phyloP scores from a whole-genome alignment of 2,329 filamentous ascomycete species.

The Neospermospora avenae region DNA sequence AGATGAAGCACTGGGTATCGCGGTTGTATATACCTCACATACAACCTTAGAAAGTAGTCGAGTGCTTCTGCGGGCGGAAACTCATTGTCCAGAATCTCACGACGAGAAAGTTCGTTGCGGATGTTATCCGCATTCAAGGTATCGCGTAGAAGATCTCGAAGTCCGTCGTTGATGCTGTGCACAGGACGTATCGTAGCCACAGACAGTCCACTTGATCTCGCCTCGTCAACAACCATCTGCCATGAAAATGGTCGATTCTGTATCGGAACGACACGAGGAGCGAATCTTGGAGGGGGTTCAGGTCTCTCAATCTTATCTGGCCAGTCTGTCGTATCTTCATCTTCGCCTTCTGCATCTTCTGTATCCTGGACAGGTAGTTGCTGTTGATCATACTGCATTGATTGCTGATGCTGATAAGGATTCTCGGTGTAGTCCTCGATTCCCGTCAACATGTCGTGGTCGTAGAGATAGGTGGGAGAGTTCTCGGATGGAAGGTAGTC shows the following conservation, averaged over 20 bases:
- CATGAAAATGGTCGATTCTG: slow-evolving; percentile 27
- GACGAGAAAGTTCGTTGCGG: slow-evolving; percentile 20
- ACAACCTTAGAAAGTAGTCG: slow-evolving; percentile 32
- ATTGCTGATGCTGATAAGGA: slow-evolving; percentile 23
- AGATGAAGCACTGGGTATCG: slow-evolving; percentile 30
- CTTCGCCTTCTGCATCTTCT: slow-evolving; percentile 27
- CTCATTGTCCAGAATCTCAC: slow-evolving; percentile 26
- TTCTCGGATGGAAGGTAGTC: slow-evolving; percentile 24
- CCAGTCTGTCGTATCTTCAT: slow-evolving; percentile 30
- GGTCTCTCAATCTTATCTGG: slow-evolving; percentile 27
- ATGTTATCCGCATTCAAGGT: slow-evolving; percentile 21
- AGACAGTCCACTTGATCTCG: slow-evolving; percentile 19
- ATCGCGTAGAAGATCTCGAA: slow-evolving; percentile 23
- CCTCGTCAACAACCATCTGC: slow-evolving; percentile 30
- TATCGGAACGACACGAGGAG: slow-evolving; percentile 21
- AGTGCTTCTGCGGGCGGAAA: slow-evolving; percentile 30
- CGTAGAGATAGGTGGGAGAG: slow-evolving; percentile 22
- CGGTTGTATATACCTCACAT: slow-evolving; percentile 29
- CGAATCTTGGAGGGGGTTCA: slow-evolving; percentile 11
- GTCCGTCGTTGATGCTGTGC: slow-evolving; percentile 19
- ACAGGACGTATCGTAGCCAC: slow-evolving; percentile 21
- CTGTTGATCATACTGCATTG: slow-evolving; percentile 16
- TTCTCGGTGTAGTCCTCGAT: slow-evolving; percentile 22
- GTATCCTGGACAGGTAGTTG: slow-evolving; percentile 11
- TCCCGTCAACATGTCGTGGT: slow-evolving; percentile 18